Percentiles rank a stretch among this genome's conserved stretches.
phyloP scores from a whole-genome alignment of 169 alveolate genomes.

The Plasmodium reichenowi region DNA sequence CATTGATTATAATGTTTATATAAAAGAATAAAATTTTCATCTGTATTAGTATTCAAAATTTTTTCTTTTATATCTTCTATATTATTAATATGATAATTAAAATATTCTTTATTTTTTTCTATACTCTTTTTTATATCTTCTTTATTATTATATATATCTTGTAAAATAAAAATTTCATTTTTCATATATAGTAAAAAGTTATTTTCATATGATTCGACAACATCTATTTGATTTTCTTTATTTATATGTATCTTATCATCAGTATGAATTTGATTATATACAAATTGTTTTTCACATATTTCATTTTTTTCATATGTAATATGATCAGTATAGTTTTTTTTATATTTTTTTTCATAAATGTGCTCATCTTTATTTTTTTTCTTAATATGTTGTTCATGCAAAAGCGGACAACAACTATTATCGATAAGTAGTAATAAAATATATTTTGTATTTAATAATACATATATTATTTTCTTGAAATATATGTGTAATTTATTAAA shows the following conservation, averaged over 20 bases:
- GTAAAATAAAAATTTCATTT: constrained; percentile 55
- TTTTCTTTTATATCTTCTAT: constrained; percentile 38
- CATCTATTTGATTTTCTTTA: neutral
- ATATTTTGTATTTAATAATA: constrained; percentile 61
- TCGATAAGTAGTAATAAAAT: constrained; percentile 30
- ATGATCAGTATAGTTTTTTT: neutral
- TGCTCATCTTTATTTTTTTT: neutral
- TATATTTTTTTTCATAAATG: neutral
- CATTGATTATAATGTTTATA: constrained; percentile 24
- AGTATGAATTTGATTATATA: too few species aligned
- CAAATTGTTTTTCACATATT: neutral
- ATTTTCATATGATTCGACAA: neutral
- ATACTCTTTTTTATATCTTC: constrained; percentile 4
- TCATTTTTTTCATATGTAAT: neutral
- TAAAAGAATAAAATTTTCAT: constrained; percentile 15
- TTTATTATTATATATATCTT: constrained; percentile 19
- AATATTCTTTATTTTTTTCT: constrained; percentile 43
- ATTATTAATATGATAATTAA: constrained; percentile 34
- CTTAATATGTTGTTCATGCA: constrained; percentile 1
- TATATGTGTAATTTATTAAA: constrained; percentile 15
- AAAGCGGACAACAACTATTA: neutral
- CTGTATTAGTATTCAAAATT: constrained; percentile 18
- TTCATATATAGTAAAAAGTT: constrained; percentile 27
- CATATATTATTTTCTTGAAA: constrained; percentile 24
- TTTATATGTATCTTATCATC: too few species aligned